A percentile compares a stretch with the other conserved stretches of the same genome.
These are phyloP conservation scores for Coemansia sp. DNA, from an alignment of 192 early-diverging fungal genomes.

Conservation along the genomic window DNA sequence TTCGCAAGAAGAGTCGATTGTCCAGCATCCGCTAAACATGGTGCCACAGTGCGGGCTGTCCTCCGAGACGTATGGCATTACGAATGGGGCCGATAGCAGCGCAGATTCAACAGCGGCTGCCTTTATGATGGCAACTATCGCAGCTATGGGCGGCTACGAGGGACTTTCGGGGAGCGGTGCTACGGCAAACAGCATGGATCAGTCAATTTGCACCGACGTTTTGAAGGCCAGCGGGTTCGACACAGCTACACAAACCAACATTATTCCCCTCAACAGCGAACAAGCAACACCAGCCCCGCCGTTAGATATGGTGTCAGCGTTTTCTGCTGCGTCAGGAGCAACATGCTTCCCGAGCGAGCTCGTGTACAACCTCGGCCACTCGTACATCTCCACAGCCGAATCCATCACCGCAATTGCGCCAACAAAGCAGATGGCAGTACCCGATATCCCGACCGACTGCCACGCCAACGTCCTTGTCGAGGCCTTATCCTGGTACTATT, in stretches of 20 bases:
- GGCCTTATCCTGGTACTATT: conserved; percentile 16
- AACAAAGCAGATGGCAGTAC: conserved; percentile 4
- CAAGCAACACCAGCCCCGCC: conserved; percentile 6
- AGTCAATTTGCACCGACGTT: neutral
- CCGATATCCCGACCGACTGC: neutral
- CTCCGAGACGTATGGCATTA: neutral
- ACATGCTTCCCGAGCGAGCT: conserved; percentile 6
- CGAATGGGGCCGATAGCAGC: neutral
- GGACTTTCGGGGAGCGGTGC: conserved; percentile 1
- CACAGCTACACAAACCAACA: neutral
- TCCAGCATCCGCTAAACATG: neutral
- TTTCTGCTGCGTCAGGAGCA: conserved; percentile 15
- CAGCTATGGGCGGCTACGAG: conserved; percentile 25
- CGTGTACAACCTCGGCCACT: neutral
- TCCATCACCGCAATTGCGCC: neutral
- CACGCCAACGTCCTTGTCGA: conserved; percentile 12
- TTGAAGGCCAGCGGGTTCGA: neutral
- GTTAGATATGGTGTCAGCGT: conserved; percentile 16
- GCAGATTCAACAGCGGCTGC: conserved; percentile 7
- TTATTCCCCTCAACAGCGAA: neutral
- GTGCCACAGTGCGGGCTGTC: neutral
- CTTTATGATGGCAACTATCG: conserved; percentile 34
- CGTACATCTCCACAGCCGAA: neutral
- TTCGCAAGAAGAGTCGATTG: neutral
- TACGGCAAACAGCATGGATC: neutral